Percentiles rank a stretch among this genome's conserved stretches.
Evolutionary conservation across 345 rosid species (phyloP).

Genomic region (Odontarrhena argentea): DNA sequence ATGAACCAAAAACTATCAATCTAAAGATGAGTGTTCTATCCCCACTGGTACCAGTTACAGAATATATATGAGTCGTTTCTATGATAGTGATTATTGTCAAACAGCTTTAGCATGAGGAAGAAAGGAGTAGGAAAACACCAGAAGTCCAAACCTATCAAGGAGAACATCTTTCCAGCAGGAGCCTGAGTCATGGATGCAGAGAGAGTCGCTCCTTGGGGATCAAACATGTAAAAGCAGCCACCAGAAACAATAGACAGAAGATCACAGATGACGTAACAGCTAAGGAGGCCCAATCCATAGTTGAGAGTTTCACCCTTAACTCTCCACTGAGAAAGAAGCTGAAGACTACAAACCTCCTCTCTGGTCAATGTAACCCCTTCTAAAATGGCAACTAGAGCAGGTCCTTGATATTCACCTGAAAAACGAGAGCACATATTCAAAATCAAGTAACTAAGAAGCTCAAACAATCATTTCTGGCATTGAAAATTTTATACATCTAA

Average conservation of each 20-base stretch:
- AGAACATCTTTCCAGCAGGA: slow-evolving; percentile 84
- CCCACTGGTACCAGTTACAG: slow-evolving; percentile 2
- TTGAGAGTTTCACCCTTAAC: slow-evolving; percentile 77
- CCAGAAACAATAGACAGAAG: slow-evolving; percentile 82
- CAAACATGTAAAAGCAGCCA: slow-evolving; percentile 88
- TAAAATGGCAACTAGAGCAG: slow-evolving; percentile 80
- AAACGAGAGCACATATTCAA: slow-evolving; percentile 9
- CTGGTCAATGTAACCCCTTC: slow-evolving; percentile 85
- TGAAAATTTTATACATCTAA: slow-evolving; percentile 18
- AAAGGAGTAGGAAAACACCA: slow-evolving; percentile 12
- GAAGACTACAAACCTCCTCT: slow-evolving; percentile 93
- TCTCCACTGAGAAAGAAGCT: slow-evolving; percentile 92
- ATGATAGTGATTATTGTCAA: slow-evolving; percentile 13
- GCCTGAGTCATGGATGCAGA: slow-evolving; percentile 60
- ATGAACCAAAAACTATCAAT: background rate
- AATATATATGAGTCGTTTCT: slow-evolving; percentile 10
- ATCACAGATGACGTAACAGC: slow-evolving; percentile 79
- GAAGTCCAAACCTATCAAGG: slow-evolving; percentile 65
- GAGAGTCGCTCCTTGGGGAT: slow-evolving; percentile 82
- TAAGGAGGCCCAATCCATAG: slow-evolving; percentile 90
- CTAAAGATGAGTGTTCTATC: slow-evolving; percentile 8
- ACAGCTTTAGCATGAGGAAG: slow-evolving; percentile 17
- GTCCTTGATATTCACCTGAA: slow-evolving; percentile 94
- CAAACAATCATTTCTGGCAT: slow-evolving; percentile 15
- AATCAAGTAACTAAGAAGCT: slow-evolving; percentile 24